These are phyloP conservation scores for Rosa rugosa DNA, from an alignment of 306 rosid species.

Conservation along the genomic window DNA sequence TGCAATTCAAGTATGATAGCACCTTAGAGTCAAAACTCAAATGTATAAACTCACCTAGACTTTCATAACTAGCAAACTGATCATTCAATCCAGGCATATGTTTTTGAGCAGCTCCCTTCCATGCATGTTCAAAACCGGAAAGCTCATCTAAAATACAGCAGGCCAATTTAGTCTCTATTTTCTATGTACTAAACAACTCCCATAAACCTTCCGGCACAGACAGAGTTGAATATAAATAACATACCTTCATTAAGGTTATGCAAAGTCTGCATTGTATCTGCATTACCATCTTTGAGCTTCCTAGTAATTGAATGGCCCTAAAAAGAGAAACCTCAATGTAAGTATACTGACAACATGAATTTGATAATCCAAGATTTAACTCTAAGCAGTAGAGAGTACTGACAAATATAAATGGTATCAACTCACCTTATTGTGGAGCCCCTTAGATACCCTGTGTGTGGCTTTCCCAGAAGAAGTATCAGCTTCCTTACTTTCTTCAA, in stretches of 20 bases:
- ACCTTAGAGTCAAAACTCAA: background rate
- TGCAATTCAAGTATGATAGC: background rate
- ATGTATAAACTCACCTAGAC: conserved; percentile 39
- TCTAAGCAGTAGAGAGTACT: background rate
- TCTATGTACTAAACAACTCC: background rate
- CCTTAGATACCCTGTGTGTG: conserved; percentile 60
- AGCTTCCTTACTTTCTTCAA: conserved; percentile 89
- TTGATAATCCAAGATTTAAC: background rate
- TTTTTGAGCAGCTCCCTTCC: conserved; percentile 65
- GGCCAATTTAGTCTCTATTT: background rate
- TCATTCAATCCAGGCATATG: conserved; percentile 64
- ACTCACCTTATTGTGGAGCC: conserved; percentile 63
- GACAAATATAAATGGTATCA: background rate
- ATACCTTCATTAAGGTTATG: conserved; percentile 86
- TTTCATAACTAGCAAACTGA: conserved; percentile 5
- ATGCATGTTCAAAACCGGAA: conserved; percentile 63
- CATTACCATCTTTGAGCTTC: conserved; percentile 82
- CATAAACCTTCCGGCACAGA: background rate
- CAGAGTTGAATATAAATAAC: background rate
- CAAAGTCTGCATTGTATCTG: conserved; percentile 73
- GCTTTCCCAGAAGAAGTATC: conserved; percentile 69
- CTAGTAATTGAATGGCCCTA: conserved; percentile 77
- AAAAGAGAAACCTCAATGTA: conserved; percentile 9
- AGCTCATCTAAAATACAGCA: conserved; percentile 58
- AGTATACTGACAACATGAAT: background rate